Evolutionary conservation across 345 rosid species (phyloP).

Genomic region (Syzygium jambos): DNA sequence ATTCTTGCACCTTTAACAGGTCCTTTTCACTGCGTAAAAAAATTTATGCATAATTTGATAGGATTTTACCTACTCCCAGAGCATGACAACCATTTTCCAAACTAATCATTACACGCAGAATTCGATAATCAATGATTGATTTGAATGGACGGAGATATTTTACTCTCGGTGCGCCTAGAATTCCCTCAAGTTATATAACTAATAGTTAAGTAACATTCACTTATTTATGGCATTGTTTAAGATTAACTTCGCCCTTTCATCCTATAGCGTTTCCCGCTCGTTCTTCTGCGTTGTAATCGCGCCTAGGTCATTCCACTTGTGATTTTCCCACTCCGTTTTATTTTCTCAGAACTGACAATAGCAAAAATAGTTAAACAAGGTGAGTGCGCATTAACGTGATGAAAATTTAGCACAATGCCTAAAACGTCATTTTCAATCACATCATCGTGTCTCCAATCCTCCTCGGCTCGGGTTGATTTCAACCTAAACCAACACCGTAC

Average conservation of each 20-base stretch:
- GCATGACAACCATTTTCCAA: neutral
- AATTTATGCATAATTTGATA: neutral
- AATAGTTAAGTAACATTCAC: neutral
- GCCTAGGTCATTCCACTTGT: neutral
- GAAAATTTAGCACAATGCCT: neutral
- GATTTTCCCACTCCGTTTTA: neutral
- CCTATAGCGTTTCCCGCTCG: neutral
- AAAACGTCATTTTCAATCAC: neutral
- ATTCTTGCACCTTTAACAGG: neutral
- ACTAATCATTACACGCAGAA: neutral
- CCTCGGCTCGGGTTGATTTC: neutral
- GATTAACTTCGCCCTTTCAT: neutral
- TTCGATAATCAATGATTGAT: neutral
- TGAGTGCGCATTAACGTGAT: neutral
- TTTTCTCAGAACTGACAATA: neutral
- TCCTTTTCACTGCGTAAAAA: neutral
- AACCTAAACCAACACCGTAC: neutral
- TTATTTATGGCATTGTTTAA: neutral
- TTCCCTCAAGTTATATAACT: neutral
- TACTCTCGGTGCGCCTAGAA: neutral
- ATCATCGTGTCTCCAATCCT: neutral
- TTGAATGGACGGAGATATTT: neutral
- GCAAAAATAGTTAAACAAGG: neutral
- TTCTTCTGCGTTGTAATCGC: neutral
- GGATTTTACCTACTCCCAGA: neutral